A percentile compares a stretch with the other conserved stretches of the same genome.
These are phyloP conservation scores for Carex littledalei DNA, from an alignment of 176 grass and related monocot species.

Conservation along the genomic window DNA sequence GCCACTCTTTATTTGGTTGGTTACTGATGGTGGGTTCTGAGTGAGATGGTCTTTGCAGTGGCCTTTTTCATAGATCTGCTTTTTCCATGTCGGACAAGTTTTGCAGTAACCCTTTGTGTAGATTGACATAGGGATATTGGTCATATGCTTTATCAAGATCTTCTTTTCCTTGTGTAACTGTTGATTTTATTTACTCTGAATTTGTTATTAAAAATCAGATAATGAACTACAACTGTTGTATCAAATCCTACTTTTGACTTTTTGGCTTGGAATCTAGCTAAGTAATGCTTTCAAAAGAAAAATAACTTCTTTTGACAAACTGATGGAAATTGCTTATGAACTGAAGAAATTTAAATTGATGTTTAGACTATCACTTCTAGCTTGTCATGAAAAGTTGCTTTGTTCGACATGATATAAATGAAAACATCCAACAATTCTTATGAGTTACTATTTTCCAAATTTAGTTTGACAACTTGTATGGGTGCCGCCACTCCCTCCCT, in stretches of 20 bases:
- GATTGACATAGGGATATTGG: not conserved
- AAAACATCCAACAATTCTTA: not conserved
- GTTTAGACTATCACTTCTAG: not conserved
- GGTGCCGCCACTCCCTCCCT: conserved; percentile 96
- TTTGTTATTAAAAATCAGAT: not conserved
- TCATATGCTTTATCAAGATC: not conserved
- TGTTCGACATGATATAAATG: not conserved
- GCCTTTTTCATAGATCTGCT: not conserved
- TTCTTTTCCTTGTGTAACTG: not conserved
- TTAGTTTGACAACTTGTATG: conserved; percentile 95
- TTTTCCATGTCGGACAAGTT: not conserved
- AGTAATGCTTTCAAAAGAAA: not conserved
- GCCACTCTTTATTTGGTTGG: not conserved
- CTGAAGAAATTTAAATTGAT: not conserved
- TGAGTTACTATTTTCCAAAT: not conserved
- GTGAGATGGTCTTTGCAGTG: not conserved
- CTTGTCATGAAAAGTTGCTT: not conserved
- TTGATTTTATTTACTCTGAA: not conserved
- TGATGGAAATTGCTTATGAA: not conserved
- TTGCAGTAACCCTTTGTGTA: not conserved
- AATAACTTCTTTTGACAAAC: not conserved
- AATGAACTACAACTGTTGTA: not conserved
- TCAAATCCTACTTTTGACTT: not conserved
- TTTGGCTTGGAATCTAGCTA: not conserved
- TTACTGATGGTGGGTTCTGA: not conserved